A percentile compares a stretch with the other conserved stretches of the same genome.
phyloP scores from a whole-genome alignment of 768 basidiomycete genomes.

The Suillus placidus region DNA sequence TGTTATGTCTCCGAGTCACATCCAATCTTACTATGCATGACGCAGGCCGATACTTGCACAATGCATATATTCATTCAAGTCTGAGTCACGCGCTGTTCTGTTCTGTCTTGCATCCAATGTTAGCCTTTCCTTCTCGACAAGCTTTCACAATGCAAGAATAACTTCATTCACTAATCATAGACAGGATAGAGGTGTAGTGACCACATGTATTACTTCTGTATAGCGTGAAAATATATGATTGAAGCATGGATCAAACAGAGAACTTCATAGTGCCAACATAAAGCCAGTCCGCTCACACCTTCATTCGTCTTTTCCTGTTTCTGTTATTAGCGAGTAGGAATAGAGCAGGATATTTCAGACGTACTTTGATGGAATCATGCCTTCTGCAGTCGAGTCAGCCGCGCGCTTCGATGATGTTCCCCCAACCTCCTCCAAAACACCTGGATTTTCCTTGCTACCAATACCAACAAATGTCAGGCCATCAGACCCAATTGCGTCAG shows the following conservation, averaged over 20 bases:
- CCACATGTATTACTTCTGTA: too few species aligned
- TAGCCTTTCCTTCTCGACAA: too few species aligned
- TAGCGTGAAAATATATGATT: too few species aligned
- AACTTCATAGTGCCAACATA: too few species aligned
- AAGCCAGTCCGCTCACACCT: background rate
- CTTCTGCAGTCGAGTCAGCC: background rate
- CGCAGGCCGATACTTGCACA: too few species aligned
- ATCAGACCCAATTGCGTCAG: background rate
- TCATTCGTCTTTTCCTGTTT: background rate
- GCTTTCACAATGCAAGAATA: too few species aligned
- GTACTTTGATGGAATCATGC: background rate
- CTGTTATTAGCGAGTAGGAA: background rate
- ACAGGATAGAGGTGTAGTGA: too few species aligned
- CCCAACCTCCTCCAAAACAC: background rate
- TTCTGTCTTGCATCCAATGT: too few species aligned
- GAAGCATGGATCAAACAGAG: too few species aligned
- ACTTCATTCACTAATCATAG: too few species aligned
- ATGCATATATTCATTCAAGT: background rate
- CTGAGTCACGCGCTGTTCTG: background rate
- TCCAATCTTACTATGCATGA: too few species aligned
- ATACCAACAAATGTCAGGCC: background rate
- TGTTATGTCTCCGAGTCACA: too few species aligned
- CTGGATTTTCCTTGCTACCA: background rate
- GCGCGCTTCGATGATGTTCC: background rate
- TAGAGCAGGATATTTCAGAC: background rate